Conservation (phyloP, 805 yeast species). For the Candida golubevii region DNA sequence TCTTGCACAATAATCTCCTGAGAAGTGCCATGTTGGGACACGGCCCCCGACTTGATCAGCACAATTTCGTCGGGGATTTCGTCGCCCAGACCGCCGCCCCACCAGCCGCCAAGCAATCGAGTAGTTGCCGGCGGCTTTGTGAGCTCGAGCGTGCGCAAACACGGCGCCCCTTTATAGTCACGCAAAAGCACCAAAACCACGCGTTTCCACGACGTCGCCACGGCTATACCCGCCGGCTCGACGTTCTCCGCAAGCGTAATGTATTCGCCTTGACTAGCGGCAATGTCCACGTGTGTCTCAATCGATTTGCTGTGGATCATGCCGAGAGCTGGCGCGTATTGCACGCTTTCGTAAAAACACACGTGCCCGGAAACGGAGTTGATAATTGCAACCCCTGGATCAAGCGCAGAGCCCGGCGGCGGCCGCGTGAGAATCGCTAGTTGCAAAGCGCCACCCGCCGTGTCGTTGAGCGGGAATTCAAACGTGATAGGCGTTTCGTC, state of each 20-base stretch:
- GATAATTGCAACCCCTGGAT: slow-evolving; percentile 70
- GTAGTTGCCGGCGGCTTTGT: slow-evolving; percentile 11
- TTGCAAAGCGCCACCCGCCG: slow-evolving; percentile 26
- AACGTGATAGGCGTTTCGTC: slow-evolving; percentile 56
- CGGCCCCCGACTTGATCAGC: slow-evolving; percentile 52
- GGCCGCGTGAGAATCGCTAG: slow-evolving; percentile 59
- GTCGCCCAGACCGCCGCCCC: slow-evolving; percentile 12
- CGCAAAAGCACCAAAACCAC: slow-evolving; percentile 58
- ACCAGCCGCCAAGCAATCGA: slow-evolving; percentile 11
- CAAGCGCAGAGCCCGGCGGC: slow-evolving; percentile 42
- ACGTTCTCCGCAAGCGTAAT: slow-evolving; percentile 54
- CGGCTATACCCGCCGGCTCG: slow-evolving; percentile 70
- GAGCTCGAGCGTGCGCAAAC: slow-evolving; percentile 31
- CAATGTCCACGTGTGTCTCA: slow-evolving; percentile 38
- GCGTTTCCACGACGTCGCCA: slow-evolving; percentile 68
- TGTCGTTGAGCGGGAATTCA: slow-evolving; percentile 44
- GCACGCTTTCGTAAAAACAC: slow-evolving; percentile 70
- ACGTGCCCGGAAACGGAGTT: slow-evolving; percentile 55
- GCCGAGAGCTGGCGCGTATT: slow-evolving; percentile 63
- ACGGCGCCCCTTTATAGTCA: slow-evolving; percentile 65
- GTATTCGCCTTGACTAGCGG: slow-evolving; percentile 43
- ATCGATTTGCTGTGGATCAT: slow-evolving; percentile 44
- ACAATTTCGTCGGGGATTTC: slow-evolving; percentile 47
- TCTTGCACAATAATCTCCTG: slow-evolving; percentile 43
- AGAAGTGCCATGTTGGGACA: slow-evolving; percentile 47